These are phyloP conservation scores for Euphrasia confusa DNA, from an alignment of 257 asterid genomes.

Conservation along the genomic window DNA sequence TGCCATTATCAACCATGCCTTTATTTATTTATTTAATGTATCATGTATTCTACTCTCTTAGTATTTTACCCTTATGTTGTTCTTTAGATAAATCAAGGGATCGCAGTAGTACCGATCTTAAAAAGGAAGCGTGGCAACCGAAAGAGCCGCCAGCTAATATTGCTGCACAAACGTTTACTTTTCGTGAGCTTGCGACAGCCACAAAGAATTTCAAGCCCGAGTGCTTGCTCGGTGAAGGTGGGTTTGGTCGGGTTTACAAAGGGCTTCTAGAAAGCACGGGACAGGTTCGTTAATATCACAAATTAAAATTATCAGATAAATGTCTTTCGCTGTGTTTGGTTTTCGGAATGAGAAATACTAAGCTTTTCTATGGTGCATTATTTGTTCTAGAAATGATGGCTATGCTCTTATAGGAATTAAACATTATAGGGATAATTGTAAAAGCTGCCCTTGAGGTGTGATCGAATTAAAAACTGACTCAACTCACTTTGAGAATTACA, in stretches of 20 bases:
- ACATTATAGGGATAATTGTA: not conserved
- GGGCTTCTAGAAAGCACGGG: slow-evolving; percentile 82
- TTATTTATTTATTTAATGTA: too few relatives aligned
- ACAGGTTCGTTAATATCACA: slow-evolving; percentile 46
- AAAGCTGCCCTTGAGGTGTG: not conserved
- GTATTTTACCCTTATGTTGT: slow-evolving; percentile 10
- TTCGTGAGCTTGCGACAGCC: slow-evolving; percentile 96
- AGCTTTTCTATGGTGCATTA: not conserved
- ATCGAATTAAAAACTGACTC: not conserved
- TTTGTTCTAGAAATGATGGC: not conserved
- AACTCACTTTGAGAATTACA: not conserved
- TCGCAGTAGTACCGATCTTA: slow-evolving; percentile 53
- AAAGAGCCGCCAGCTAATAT: slow-evolving; percentile 75
- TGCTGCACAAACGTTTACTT: slow-evolving; percentile 95
- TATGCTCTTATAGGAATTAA: not conserved
- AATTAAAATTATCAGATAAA: slow-evolving; percentile 7
- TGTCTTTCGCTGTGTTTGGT: not conserved
- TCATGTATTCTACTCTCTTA: not conserved
- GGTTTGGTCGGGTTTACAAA: slow-evolving; percentile 91
- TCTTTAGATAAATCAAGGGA: slow-evolving; percentile 59
- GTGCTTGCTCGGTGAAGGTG: slow-evolving; percentile 93
- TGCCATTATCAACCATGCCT: too few relatives aligned
- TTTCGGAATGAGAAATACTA: not conserved
- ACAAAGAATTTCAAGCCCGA: slow-evolving; percentile 85
- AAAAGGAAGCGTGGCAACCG: slow-evolving; percentile 53